Evolutionary conservation across 169 alveolate species (phyloP), one percentile per base, ranked within the genome.

Genomic region (Cryptosporidium tyzzeri): DNA sequence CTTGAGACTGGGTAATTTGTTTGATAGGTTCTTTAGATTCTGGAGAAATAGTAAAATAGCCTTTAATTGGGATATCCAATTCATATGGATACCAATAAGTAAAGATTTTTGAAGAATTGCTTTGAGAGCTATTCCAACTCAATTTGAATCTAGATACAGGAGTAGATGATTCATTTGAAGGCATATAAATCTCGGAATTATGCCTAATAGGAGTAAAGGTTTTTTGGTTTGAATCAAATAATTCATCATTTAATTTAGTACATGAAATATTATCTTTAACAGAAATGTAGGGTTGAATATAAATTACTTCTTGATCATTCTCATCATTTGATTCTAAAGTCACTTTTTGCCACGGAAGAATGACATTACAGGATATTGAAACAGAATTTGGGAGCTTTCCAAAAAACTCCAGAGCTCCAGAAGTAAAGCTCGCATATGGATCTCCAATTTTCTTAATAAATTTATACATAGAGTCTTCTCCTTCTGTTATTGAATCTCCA

Each of bases 21-120:
- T 58, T 74, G 44, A 74, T 41, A 12, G 86, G 86, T 26, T 74
- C 71, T 58, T 74, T 33, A 33, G 86, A 51, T 55, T 74, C 86
- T 31, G 86, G 71, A 18, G 31, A 55, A 18, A 74, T 74, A 37
- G 86, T 55, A 21, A 55, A 74, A n/a, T 74, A 74, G 37, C 86
- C 86, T 58, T 74, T 74, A 74, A 74, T 74, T 7, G 86, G 86
- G 29, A 58, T 26, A 7, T 74, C 35, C 53, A 33, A 23, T 58
- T 74, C 73, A 74, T 74, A 74, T 29, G 86, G 86, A 26, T 74
- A 74, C 86, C 86, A 74, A 16, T 74, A 74, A 21, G 35, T 51
- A 16, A 53, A 58, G 6, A 74, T 74, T 74, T 33, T 39, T 16
- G 73, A 71, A 9, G 65, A 55, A 59, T 55, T 58, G 35, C 67